phyloP scores from a whole-genome alignment of 148 eudicot species.

The Amaranthus cruentus region DNA sequence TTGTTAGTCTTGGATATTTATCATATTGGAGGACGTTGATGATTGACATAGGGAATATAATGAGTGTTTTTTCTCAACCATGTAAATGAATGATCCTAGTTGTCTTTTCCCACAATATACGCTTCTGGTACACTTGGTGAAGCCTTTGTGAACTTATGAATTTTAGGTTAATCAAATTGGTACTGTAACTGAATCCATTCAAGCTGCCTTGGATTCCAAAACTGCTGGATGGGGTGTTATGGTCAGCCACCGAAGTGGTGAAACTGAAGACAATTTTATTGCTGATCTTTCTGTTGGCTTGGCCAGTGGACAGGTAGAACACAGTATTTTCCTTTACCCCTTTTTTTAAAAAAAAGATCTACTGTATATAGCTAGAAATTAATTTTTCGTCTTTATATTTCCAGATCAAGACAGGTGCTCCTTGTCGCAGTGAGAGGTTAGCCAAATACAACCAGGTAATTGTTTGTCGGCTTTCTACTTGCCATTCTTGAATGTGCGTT shows the following conservation, averaged over 20 bases:
- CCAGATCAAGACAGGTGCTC: conserved; percentile 99
- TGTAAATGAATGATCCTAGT: background rate
- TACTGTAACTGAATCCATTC: conserved; percentile 92
- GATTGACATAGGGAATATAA: background rate
- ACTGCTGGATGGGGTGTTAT: conserved; percentile 99
- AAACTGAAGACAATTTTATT: conserved; percentile 96
- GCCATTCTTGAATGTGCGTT: background rate
- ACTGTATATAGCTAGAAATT: background rate
- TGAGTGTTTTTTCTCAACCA: background rate
- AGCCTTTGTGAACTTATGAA: background rate
- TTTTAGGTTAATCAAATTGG: conserved; percentile 97
- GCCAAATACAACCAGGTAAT: conserved; percentile 97
- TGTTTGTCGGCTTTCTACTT: conserved; percentile 2
- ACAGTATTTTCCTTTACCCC: background rate
- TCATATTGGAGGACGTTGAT: background rate
- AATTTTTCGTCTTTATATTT: conserved; percentile 11
- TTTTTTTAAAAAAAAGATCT: background rate
- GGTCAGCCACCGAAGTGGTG: conserved; percentile 99
- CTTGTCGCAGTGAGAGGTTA: conserved; percentile 95
- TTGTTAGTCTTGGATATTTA: conserved; percentile 3
- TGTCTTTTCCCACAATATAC: conserved; percentile 5
- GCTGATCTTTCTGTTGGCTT: conserved; percentile 98
- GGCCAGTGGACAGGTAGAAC: conserved; percentile 92
- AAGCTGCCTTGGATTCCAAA: conserved; percentile 93
- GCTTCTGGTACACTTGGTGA: background rate